Evolutionary conservation across 1,139 yeast species (phyloP).

Genomic region (Pneumocystis carinii): DNA sequence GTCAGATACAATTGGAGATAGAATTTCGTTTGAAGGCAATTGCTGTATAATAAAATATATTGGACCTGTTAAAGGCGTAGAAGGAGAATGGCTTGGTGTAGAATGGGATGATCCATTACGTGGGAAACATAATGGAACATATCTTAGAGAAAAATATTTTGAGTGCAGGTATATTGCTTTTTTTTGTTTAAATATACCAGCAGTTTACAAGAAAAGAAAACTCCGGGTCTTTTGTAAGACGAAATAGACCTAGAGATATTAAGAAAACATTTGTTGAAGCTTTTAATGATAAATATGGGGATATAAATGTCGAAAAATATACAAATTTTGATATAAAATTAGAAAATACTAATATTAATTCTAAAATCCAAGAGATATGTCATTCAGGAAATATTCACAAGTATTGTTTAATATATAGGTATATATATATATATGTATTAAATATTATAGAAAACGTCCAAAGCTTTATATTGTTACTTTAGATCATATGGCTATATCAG

Average conservation of each 20-base stretch:
- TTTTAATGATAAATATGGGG: not conserved
- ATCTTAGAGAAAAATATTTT: conserved; percentile 36
- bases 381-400: not conserved
- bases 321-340: not conserved
- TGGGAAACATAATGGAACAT: conserved; percentile 45
- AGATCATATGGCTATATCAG: not conserved
- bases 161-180: conserved; percentile 14
- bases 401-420: not conserved
- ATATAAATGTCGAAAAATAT: not conserved
- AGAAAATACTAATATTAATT: not conserved
- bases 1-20: not conserved
- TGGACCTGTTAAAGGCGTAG: not conserved
- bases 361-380: not conserved
- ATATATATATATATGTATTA: not conserved
- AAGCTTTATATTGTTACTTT: not conserved
- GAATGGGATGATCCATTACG: conserved; percentile 64
- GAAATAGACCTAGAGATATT: not conserved
- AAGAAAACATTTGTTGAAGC: not conserved
- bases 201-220: not conserved
- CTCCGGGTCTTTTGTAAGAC: not conserved
- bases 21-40: not conserved
- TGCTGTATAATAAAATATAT: not conserved
- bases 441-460: not conserved
- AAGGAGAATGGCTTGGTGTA: conserved; percentile 51
- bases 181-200: conserved; percentile 1